Conservation (phyloP, 345 rosid genomes). For the Populus davidiana region DNA sequence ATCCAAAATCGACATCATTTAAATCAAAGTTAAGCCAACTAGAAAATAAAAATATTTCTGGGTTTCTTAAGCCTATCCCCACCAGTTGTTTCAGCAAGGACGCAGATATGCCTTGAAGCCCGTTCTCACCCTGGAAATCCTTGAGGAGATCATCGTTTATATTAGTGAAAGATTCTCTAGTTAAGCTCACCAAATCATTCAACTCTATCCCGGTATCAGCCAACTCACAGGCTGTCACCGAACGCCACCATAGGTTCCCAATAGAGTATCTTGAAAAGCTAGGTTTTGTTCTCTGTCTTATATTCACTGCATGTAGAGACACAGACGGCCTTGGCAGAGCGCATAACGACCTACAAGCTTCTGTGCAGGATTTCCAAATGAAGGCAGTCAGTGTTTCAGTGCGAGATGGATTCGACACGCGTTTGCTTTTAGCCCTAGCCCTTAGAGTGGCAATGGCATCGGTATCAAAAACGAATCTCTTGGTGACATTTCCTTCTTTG, state of each 20-base stretch:
- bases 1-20: neutral
- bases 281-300: neutral
- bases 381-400: neutral
- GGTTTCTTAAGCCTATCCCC: neutral
- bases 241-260: neutral
- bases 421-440: neutral
- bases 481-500: neutral
- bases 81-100: neutral
- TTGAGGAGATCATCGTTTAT: neutral
- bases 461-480: conserved; percentile 5
- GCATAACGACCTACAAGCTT: neutral
- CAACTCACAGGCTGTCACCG: neutral
- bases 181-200: neutral
- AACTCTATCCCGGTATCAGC: neutral
- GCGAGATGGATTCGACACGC: neutral
- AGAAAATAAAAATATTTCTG: neutral
- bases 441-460: neutral
- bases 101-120: neutral
- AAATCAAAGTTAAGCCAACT: neutral
- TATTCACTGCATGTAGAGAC: neutral
- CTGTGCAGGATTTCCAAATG: conserved; percentile 2
- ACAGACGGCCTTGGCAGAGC: neutral
- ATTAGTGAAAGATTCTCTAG: neutral
- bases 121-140: neutral
- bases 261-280: neutral